Evolutionary conservation across 2,329 filamentous ascomycete species (phyloP), one percentile per base, ranked within the genome.

Genomic region (Fusarium sp.): DNA sequence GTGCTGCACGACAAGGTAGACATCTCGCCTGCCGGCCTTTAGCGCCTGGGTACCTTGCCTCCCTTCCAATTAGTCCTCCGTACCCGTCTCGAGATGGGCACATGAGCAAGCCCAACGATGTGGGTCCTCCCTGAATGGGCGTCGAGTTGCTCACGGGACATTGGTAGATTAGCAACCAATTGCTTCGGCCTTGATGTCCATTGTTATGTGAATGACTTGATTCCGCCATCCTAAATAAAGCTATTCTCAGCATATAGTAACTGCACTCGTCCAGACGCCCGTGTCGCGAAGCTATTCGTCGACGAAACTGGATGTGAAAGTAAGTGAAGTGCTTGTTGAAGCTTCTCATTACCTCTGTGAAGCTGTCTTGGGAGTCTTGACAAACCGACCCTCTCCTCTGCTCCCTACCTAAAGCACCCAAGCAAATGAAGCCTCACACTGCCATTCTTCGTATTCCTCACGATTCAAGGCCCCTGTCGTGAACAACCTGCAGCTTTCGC

Each of bases 71-170:
- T 62, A 47, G 28, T 39, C 19, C 50, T 66, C 56, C 52, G 47
- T 65, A 68, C 73, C 73, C 76, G 79, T 80, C 79, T 81, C 76
- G 77, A 74, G 80, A 78, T 78, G 79, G 75, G 78, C 81, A 83
- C 81, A 83, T 83, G 81, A 83, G 79, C 79, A 79, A 77, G 78
- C 79, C 79, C 75, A 80, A 77, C 68, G 67, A 71, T 80, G 78
- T 75, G 78, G 79, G 75, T 79, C 73, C 64, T 71, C 52, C 58
- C 56, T 50, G 53, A 64, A 70, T 67, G 54, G 66, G 56, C 47
- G 53, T 68, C 44, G 58, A 39, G 50, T 56, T 63, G 67, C 63
- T 71, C 58, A 67, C 70, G 58, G 68, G 63, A 71, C 71, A 44
- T 59, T 55, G 41, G 62, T 65, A 30, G 15, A 51, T 45, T 57